Percentiles rank a stretch among this genome's conserved stretches.
Conservation (phyloP, 768 basidiomycete species). For the Boletus rubropictus region DNA sequence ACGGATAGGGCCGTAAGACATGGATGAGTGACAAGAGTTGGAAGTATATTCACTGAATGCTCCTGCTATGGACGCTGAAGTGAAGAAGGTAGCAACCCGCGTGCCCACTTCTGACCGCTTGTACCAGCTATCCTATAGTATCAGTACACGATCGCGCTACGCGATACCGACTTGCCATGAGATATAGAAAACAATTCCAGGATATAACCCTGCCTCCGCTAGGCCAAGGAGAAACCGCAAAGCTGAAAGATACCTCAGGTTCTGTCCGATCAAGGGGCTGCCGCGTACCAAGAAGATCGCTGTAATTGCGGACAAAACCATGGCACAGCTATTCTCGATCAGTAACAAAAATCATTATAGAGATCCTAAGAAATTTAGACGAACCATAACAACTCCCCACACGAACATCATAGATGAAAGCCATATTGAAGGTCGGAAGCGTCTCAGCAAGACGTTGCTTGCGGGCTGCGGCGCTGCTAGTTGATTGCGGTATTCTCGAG, state of each 20-base stretch:
- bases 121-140: conserved; percentile 55
- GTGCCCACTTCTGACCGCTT: conserved; percentile 69
- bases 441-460: conserved; percentile 56
- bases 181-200: conserved; percentile 55
- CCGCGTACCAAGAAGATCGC: conserved; percentile 52
- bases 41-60: conserved; percentile 52
- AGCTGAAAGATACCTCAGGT: conserved; percentile 30
- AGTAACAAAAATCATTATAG: background rate
- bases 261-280: background rate
- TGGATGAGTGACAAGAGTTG: background rate
- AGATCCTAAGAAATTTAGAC: too few species aligned
- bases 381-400: conserved; percentile 41
- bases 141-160: background rate
- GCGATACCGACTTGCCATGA: conserved; percentile 39
- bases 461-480: conserved; percentile 39
- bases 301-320: conserved; percentile 55
- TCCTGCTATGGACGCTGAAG: conserved; percentile 73
- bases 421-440: conserved; percentile 64
- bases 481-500: background rate
- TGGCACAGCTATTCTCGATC: conserved; percentile 46
- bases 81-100: conserved; percentile 71
- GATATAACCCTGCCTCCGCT: conserved; percentile 48
- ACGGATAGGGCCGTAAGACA: background rate
- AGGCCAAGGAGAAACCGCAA: conserved; percentile 56
- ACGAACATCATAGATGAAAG: conserved; percentile 38